These are phyloP conservation scores for Entomortierella beljakovae DNA, from an alignment of 192 early-diverging fungal genomes.

Conservation along the genomic window DNA sequence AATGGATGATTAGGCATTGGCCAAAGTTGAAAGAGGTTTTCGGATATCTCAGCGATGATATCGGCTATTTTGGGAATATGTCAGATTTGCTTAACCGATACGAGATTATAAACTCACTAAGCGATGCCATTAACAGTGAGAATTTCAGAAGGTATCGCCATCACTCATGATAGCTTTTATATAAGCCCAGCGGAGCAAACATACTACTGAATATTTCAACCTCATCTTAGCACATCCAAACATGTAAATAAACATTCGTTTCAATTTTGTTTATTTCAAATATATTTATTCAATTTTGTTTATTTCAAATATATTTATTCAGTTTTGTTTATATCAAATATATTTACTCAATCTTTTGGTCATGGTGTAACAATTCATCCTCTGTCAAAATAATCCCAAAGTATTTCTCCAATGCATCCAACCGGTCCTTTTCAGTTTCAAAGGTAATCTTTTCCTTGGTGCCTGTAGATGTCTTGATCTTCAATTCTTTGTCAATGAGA, in stretches of 20 bases:
- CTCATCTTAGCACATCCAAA: too few species aligned
- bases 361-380: constrained; percentile 25
- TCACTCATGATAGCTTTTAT: too few species aligned
- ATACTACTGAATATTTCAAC: too few species aligned
- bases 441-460: constrained; percentile 8
- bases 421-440: constrained; percentile 15
- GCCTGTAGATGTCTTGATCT: constrained; percentile 9
- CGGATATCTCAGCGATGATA: background rate
- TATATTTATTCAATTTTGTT: too few species aligned
- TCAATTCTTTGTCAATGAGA: background rate
- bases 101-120: background rate
- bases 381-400: constrained; percentile 32
- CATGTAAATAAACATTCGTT: too few species aligned
- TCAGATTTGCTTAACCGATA: background rate
- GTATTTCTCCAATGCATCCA: constrained; percentile 24
- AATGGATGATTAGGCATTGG: background rate
- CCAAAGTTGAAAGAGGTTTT: background rate
- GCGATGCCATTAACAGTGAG: background rate
- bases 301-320: too few species aligned
- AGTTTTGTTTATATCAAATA: too few species aligned
- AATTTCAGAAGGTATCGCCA: too few species aligned
- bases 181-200: too few species aligned
- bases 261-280: too few species aligned
- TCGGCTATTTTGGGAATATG: background rate
- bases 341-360: constrained; percentile 20